Evolutionary conservation across 2,329 filamentous ascomycete genomes (phyloP).

Genomic region (Fusarium chuoi): DNA sequence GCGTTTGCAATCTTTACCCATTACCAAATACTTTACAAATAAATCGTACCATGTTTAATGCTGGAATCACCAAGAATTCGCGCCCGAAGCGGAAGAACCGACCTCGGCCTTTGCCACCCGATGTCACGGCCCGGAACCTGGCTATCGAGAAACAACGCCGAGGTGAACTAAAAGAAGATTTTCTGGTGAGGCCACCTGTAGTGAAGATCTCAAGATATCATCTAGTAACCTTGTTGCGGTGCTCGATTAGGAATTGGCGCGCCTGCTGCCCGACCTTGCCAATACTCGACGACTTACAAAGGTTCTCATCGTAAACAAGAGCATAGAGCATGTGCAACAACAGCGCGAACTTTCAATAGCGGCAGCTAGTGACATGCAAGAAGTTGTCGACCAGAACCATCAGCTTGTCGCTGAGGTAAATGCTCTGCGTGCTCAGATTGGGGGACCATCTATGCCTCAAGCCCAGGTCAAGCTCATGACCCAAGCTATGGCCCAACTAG

Average conservation of each 20-base stretch:
- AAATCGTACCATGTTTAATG: background rate
- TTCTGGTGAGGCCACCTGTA: background rate
- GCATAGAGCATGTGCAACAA: slow-evolving; percentile 7
- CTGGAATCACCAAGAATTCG: background rate
- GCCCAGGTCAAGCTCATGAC: background rate
- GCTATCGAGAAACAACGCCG: slow-evolving; percentile 26
- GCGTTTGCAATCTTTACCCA: background rate
- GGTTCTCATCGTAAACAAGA: slow-evolving; percentile 21
- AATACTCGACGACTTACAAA: slow-evolving; percentile 14
- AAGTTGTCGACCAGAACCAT: background rate
- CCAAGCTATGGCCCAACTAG: slow-evolving; percentile 12
- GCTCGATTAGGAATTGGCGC: slow-evolving; percentile 4
- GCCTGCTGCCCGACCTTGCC: slow-evolving; percentile 3
- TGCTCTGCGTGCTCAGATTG: slow-evolving; percentile 2
- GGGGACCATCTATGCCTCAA: background rate
- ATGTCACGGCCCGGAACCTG: slow-evolving; percentile 16
- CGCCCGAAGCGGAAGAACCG: slow-evolving; percentile 12
- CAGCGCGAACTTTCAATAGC: background rate
- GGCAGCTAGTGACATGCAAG: slow-evolving; percentile 1
- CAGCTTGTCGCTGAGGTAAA: slow-evolving; percentile 6
- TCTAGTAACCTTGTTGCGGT: background rate
- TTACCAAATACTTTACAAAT: background rate
- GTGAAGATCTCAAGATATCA: background rate
- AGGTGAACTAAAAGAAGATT: slow-evolving; percentile 15
- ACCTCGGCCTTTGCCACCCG: slow-evolving; percentile 7